Conservation (phyloP, 2,329 filamentous ascomycete genomes). For the Fusarium chaquense region DNA sequence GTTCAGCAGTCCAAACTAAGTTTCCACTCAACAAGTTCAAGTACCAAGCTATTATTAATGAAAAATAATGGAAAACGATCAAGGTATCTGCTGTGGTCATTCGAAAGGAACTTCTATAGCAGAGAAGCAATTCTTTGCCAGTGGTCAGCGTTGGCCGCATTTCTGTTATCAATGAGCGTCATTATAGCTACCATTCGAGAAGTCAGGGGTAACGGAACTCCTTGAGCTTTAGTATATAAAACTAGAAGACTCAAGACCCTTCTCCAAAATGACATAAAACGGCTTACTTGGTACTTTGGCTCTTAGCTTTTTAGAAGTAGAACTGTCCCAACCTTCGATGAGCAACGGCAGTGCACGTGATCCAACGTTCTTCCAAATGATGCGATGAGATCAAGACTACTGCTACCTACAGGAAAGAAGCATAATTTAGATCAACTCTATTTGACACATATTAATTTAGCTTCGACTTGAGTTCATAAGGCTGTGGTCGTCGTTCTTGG, state of each 20-base stretch:
- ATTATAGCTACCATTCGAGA: background rate
- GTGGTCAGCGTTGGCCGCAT: background rate
- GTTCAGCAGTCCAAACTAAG: too few relatives aligned
- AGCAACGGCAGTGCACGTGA: background rate
- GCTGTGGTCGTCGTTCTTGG: too few relatives aligned
- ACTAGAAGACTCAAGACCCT: too few relatives aligned
- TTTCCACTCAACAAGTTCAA: too few relatives aligned
- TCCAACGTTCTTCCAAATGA: background rate
- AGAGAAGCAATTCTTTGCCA: background rate
- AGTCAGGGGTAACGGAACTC: background rate
- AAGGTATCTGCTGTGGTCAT: too few relatives aligned
- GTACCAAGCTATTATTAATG: too few relatives aligned
- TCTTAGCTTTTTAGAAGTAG: too few relatives aligned
- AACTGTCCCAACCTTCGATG: background rate
- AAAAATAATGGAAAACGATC: too few relatives aligned
- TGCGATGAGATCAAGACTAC: background rate
- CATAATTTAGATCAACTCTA: conserved; percentile 1
- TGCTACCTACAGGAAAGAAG: background rate
- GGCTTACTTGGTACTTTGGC: too few relatives aligned
- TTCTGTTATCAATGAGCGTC: background rate
- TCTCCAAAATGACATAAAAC: background rate
- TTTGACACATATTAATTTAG: background rate
- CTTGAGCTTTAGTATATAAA: too few relatives aligned
- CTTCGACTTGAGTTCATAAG: background rate
- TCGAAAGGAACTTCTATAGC: too few relatives aligned